Base-by-base conservation (phyloP, 1,284 basidiomycete species). In the Trichosporon sp. region DNA sequence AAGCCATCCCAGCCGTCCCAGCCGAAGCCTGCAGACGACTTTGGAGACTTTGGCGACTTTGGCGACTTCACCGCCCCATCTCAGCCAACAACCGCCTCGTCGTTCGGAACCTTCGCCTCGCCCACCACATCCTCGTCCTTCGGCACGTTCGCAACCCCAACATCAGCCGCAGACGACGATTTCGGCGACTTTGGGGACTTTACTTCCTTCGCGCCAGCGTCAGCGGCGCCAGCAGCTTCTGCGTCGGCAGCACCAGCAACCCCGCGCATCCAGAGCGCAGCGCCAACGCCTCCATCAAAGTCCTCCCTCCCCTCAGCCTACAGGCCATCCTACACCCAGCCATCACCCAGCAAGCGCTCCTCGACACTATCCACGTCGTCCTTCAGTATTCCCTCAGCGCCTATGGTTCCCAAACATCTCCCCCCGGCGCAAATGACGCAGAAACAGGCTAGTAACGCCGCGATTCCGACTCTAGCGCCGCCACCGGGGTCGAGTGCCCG, bases 171-270 rank as follows among this genome's bases (percentile, higher is more conserved):
- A 11, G 23, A 57, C 16, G n/a, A 59, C 1, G 40, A 66, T 31
- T 65, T 65, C 49, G 65, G 58, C 32, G 64, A 65, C 62, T 68
- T 65, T 59, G 46, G 60, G 13, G 58, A 65, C 61, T 66, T 67
- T n/a, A 49, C 54, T 10, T 60, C 60, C 4, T 56, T 64, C 31
- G 33, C 56, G 9, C 8, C 40, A 9, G 7, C 40, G 14, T 4
- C 40, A n/a, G 40, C 40, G 4, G 7, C 40, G 19, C 16, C 34
- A 6, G 16, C 40, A 9, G 7, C 40, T 10, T 4, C 40, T 21
- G 40, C 40, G 4, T 6, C 40, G 19, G 36, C 34, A 6, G 34
- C 34, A 13, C 36, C 46, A 14, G 21, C 46, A 14, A 52, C 46
- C 23, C 49, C 49, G 25, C 25, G 14, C 27, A n/a, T 54, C 6